A percentile compares a stretch with the other conserved stretches of the same genome.
phyloP scores from a whole-genome alignment of 2,329 filamentous ascomycete genomes.

The Atkinsonella texensis region DNA sequence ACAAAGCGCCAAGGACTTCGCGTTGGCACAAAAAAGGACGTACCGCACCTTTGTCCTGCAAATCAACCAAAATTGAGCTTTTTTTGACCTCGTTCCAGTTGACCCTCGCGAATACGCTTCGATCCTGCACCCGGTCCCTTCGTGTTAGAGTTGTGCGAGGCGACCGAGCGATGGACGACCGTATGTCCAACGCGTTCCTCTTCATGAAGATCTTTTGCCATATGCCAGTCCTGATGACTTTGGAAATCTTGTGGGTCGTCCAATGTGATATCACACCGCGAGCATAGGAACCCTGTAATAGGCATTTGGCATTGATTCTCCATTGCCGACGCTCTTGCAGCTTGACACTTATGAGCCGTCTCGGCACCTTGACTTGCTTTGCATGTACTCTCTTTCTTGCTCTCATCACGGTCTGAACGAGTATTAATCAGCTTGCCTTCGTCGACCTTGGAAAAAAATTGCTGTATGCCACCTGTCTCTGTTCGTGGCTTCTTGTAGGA shows the following conservation, averaged over 20 bases:
- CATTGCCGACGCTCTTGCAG: not conserved
- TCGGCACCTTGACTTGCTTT: not conserved
- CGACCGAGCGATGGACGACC: slow-evolving; percentile 28
- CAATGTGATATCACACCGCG: slow-evolving; percentile 53
- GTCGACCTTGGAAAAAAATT: slow-evolving; percentile 39
- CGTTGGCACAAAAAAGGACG: not conserved
- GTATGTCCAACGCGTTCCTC: slow-evolving; percentile 39
- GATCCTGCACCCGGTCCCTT: slow-evolving; percentile 24
- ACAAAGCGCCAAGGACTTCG: not conserved
- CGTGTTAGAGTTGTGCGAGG: slow-evolving; percentile 18
- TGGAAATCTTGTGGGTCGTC: slow-evolving; percentile 44
- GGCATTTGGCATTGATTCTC: not conserved
- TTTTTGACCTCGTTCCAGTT: slow-evolving; percentile 45
- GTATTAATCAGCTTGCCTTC: not conserved
- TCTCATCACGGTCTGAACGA: slow-evolving; percentile 3
- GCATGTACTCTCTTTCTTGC: not conserved
- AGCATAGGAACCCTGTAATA: slow-evolving; percentile 34
- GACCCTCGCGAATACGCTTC: slow-evolving; percentile 28
- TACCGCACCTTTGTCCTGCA: not conserved
- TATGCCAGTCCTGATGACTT: slow-evolving; percentile 89
- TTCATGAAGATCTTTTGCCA: slow-evolving; percentile 74
- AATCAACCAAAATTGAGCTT: slow-evolving; percentile 47
- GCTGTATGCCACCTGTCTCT: slow-evolving; percentile 40
- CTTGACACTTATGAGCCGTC: not conserved
- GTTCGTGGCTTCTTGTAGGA: slow-evolving; percentile 21